Percentiles rank a stretch among this genome's conserved stretches.
Conservation (phyloP, 306 rosid genomes). For the Canavalia ensiformis region DNA sequence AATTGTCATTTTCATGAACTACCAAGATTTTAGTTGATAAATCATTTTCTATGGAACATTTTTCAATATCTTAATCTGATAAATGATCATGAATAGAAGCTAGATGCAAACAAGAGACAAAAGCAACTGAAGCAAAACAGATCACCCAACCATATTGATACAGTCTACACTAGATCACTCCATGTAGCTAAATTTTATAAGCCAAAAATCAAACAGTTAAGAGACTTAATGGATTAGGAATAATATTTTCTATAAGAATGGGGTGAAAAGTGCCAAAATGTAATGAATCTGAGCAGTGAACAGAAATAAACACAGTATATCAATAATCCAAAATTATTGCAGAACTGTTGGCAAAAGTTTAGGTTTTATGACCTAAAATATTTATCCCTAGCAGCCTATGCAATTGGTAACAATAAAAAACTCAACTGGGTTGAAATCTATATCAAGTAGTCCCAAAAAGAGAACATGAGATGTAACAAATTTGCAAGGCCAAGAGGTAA, state of each 20-base stretch:
- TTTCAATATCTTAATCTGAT: slow-evolving; percentile 37
- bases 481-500: slow-evolving; percentile 21
- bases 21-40: slow-evolving; percentile 11
- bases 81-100: slow-evolving; percentile 2
- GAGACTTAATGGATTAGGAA: slow-evolving; percentile 13
- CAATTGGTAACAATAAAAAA: slow-evolving; percentile 16
- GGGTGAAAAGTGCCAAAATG: slow-evolving; percentile 36
- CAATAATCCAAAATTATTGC: slow-evolving; percentile 36
- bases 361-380: slow-evolving; percentile 18
- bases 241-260: slow-evolving; percentile 16
- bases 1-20: slow-evolving; percentile 36
- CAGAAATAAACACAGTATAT: slow-evolving; percentile 7
- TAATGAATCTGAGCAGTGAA: slow-evolving; percentile 17
- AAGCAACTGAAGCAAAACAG: slow-evolving; percentile 16
- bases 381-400: slow-evolving; percentile 5
- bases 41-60: slow-evolving; percentile 28
- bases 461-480: slow-evolving; percentile 4
- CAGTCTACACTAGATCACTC: slow-evolving; percentile 15
- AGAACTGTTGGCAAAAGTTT: slow-evolving; percentile 24
- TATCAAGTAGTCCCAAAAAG: slow-evolving; percentile 3
- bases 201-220: slow-evolving; percentile 9
- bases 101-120: slow-evolving; percentile 19
- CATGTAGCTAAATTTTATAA: slow-evolving; percentile 19
- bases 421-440: slow-evolving; percentile 24
- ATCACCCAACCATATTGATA: slow-evolving; percentile 33